Evolutionary conservation across 1,284 basidiomycete genomes (phyloP), one percentile per base, ranked within the genome.

Genomic region (Ceratobasidium sp.): DNA sequence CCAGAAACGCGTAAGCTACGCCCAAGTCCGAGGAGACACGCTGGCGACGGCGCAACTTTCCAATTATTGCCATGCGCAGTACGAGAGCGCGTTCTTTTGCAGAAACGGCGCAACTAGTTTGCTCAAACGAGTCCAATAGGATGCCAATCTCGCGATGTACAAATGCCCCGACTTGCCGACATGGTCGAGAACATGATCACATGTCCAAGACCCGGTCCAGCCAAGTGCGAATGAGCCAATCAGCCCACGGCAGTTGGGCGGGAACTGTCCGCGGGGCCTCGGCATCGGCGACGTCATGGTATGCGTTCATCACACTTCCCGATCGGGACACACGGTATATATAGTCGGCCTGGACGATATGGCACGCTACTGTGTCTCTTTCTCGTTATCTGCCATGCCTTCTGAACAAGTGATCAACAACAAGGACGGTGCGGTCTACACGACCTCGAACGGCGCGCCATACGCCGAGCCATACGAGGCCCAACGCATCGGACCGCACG

Each of bases 361-460:
- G 36, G 36, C 61, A 28, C 61, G 26, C 41, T 39, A 41, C 12
- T n/a, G n/a, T n/a, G n/a, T n/a, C n/a, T n/a, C 18, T 36, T 45
- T 28, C n/a, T 21, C 39, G 18, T 8, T 28, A 23, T 26, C 36
- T 34, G 30, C 28, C 16, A 92, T 92, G 91, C 88, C 90, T 76
- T 86, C 90, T 76, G 76, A 86, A 73, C 85, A 89, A 80, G 87
- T 90, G 48, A 82, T 85, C 78, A 80, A 83, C 41, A 78, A 79
- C 59, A 86, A 84, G 75, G 87, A 90, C 81, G 83, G 83, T 75
- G 86, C 88, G 26, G 77, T 86, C 74, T 96, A 95, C 86, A 95
- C 93, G 76, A 92, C 92, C 70, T 93, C 92, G 72, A 93, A 89
- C 77, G 94, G 94, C 77, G 90, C 89, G 4, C 89, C 82, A 85